phyloP scores from a whole-genome alignment of 768 basidiomycete species.

The Tricholoma sp. region DNA sequence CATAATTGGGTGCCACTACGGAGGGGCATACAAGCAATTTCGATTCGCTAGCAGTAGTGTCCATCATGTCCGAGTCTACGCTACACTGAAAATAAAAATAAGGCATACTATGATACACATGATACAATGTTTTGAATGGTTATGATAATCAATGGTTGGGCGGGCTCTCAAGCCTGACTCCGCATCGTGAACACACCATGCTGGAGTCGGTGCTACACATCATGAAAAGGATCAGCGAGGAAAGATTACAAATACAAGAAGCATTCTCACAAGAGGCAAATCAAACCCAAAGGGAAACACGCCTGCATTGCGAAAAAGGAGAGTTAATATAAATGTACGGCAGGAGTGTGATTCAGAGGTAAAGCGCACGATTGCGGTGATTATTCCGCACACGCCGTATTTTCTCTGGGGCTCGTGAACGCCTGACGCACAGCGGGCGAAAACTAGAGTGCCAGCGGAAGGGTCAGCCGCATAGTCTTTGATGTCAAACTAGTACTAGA shows the following conservation, averaged over 20 bases:
- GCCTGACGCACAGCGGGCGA: not conserved
- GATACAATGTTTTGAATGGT: too few relatives aligned
- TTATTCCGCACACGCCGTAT: not conserved
- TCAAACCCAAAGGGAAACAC: not conserved
- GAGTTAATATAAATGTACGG: not conserved
- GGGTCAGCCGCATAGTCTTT: too few relatives aligned
- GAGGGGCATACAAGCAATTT: too few relatives aligned
- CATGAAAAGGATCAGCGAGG: too few relatives aligned
- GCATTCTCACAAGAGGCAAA: not conserved
- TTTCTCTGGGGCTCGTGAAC: not conserved
- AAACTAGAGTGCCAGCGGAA: not conserved
- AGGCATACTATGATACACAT: too few relatives aligned
- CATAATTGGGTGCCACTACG: too few relatives aligned
- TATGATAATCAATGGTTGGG: not conserved
- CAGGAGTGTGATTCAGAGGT: too few relatives aligned
- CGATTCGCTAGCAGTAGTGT: too few relatives aligned
- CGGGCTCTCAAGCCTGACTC: not conserved
- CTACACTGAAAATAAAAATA: too few relatives aligned
- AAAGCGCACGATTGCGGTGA: not conserved
- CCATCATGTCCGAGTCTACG: too few relatives aligned
- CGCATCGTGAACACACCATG: not conserved
- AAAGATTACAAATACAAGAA: not conserved
- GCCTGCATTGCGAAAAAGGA: not conserved
- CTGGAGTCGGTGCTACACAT: not conserved
- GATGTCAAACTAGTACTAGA: not conserved